A percentile compares a stretch with the other conserved stretches of the same genome.
phyloP scores from a whole-genome alignment of 495 filamentous ascomycete species.

The Penicillium goetzii region DNA sequence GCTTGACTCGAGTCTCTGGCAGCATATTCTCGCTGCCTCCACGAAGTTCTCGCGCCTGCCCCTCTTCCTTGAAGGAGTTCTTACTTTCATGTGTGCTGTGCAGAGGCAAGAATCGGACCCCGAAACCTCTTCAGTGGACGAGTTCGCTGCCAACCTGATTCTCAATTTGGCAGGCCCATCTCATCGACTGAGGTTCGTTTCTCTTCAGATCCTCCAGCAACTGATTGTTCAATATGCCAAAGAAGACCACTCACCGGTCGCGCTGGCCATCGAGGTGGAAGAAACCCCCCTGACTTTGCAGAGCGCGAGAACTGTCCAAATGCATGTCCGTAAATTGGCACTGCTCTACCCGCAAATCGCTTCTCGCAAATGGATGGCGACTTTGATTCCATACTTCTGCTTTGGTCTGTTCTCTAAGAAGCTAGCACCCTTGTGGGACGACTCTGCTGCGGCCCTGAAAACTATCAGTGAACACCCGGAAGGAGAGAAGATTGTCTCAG shows the following conservation, averaged over 20 bases:
- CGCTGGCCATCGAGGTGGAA: conserved; percentile 68
- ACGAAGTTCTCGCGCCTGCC: conserved; percentile 62
- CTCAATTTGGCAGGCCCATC: conserved; percentile 73
- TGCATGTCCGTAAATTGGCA: conserved; percentile 81
- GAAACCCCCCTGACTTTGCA: conserved; percentile 75
- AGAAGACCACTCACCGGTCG: conserved; percentile 48
- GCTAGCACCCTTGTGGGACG: conserved; percentile 82
- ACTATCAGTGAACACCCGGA: conserved; percentile 68
- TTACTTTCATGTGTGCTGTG: conserved; percentile 60
- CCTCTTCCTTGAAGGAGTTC: conserved; percentile 68
- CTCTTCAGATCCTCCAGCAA: conserved; percentile 65
- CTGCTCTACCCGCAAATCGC: conserved; percentile 58
- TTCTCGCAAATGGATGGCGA: conserved; percentile 64
- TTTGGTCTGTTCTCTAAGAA: conserved; percentile 89
- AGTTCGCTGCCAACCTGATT: conserved; percentile 64
- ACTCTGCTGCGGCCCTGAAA: conserved; percentile 73
- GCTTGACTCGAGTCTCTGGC: conserved; percentile 58
- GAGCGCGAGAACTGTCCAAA: conserved; percentile 72
- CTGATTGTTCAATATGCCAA: conserved; percentile 39
- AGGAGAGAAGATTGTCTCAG: conserved; percentile 74
- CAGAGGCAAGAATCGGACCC: conserved; percentile 42
- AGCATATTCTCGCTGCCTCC: conserved; percentile 62
- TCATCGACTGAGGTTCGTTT: conserved; percentile 68
- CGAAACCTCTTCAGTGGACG: conserved; percentile 51
- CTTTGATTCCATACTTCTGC: conserved; percentile 76